Percentiles rank a stretch among this genome's conserved stretches.
These are phyloP conservation scores for Pyrenophora graminea DNA, from an alignment of 2,329 filamentous ascomycete genomes.

Conservation along the genomic window DNA sequence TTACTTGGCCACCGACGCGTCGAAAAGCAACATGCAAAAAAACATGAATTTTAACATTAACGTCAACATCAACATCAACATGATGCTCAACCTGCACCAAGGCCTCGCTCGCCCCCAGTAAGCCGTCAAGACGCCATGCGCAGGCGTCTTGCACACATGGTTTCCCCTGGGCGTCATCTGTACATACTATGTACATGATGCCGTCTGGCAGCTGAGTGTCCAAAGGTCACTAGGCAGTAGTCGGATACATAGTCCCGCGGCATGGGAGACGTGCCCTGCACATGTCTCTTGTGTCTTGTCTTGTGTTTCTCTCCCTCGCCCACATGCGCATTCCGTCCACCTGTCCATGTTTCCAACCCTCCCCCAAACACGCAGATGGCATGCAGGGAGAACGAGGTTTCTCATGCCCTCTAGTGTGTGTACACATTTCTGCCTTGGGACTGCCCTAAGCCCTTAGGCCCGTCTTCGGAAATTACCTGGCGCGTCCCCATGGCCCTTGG, in stretches of 20 bases:
- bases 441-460: slow-evolving; percentile 2
- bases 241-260: not conserved
- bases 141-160: not conserved
- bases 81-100: no score
- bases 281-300: not conserved
- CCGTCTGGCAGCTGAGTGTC: not conserved
- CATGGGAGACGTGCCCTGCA: slow-evolving; percentile 27
- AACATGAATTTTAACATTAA: no score
- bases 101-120: no score
- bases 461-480: slow-evolving; percentile 34
- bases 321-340: not conserved
- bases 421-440: slow-evolving; percentile 20
- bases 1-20: no score
- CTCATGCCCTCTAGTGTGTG: slow-evolving; percentile 6
- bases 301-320: slow-evolving; percentile 13
- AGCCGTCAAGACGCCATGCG: no score
- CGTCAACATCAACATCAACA: no score
- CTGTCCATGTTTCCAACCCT: not conserved
- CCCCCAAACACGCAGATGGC: not conserved
- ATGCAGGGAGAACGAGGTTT: not conserved
- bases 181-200: not conserved
- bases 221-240: not conserved
- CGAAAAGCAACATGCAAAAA: no score
- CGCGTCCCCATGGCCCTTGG: slow-evolving; percentile 25
- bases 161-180: not conserved